A percentile compares a stretch with the other conserved stretches of the same genome.
These are phyloP conservation scores for Acephala macrosclerotiorum DNA, from an alignment of 2,329 filamentous ascomycete species.

Conservation along the genomic window DNA sequence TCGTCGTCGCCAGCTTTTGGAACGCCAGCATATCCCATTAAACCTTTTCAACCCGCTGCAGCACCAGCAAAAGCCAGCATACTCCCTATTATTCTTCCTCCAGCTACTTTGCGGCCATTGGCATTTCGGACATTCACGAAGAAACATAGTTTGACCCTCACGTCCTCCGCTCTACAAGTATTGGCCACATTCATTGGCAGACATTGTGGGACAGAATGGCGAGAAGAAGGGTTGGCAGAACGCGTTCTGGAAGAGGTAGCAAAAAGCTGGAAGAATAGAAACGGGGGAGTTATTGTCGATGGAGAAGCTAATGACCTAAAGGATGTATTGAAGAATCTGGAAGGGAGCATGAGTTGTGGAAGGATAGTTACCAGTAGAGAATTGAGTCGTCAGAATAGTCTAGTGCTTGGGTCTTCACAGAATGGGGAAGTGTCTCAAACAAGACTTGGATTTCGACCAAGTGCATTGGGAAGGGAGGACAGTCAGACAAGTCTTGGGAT, in stretches of 20 bases:
- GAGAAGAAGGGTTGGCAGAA: slow-evolving; percentile 92
- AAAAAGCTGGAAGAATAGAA: slow-evolving; percentile 88
- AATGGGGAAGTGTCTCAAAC: slow-evolving; percentile 62
- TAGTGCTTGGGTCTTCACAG: slow-evolving; percentile 64
- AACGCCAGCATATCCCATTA: slow-evolving; percentile 82
- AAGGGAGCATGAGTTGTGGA: slow-evolving; percentile 90
- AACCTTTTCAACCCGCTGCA: slow-evolving; percentile 56
- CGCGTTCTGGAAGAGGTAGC: slow-evolving; percentile 91
- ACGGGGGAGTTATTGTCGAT: slow-evolving; percentile 90
- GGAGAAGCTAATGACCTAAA: slow-evolving; percentile 79
- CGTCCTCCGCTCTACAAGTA: slow-evolving; percentile 83
- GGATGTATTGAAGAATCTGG: slow-evolving; percentile 82
- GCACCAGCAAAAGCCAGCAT: slow-evolving; percentile 54
- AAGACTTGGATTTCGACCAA: slow-evolving; percentile 60
- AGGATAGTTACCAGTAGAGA: slow-evolving; percentile 64
- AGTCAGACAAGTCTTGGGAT: slow-evolving; percentile 71
- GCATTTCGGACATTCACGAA: slow-evolving; percentile 97
- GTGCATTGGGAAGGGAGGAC: slow-evolving; percentile 60
- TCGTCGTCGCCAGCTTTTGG: slow-evolving; percentile 92
- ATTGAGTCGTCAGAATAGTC: slow-evolving; percentile 68
- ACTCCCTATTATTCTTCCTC: slow-evolving; percentile 87
- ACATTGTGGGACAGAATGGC: slow-evolving; percentile 95
- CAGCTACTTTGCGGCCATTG: slow-evolving; percentile 84
- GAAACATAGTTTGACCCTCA: slow-evolving; percentile 93
- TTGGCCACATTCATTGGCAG: slow-evolving; percentile 90